Evolutionary conservation across 1,284 basidiomycete species (phyloP).

Genomic region (Dichomitus squalens): DNA sequence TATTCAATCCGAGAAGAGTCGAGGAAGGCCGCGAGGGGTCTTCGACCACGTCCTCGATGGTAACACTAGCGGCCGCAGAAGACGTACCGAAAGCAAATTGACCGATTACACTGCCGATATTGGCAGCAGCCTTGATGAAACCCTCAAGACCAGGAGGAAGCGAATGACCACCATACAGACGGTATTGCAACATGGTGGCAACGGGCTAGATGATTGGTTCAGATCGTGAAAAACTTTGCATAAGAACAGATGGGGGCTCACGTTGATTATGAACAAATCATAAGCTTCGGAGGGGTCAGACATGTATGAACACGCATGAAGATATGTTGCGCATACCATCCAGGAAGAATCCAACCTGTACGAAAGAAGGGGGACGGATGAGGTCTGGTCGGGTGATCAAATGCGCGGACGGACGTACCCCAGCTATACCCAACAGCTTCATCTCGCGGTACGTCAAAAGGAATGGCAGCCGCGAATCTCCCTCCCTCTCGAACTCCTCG

Average conservation of each 20-base stretch:
- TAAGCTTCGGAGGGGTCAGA: slow-evolving; percentile 48
- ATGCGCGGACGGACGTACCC: slow-evolving; percentile 41
- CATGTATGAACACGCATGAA: not conserved
- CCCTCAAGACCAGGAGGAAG: slow-evolving; percentile 64
- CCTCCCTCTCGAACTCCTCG: slow-evolving; percentile 50
- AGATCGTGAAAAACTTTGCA: not conserved
- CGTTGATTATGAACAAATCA: slow-evolving; percentile 80
- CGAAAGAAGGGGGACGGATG: slow-evolving; percentile 4
- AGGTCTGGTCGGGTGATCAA: slow-evolving; percentile 10
- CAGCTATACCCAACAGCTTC: slow-evolving; percentile 62
- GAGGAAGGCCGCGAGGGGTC: too few relatives aligned
- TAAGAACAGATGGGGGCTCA: slow-evolving; percentile 24
- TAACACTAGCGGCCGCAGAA: slow-evolving; percentile 8
- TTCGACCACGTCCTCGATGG: slow-evolving; percentile 16
- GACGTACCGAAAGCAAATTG: slow-evolving; percentile 66
- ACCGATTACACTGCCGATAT: slow-evolving; percentile 76
- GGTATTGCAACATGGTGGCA: slow-evolving; percentile 75
- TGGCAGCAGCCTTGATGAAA: slow-evolving; percentile 68
- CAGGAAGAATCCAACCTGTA: slow-evolving; percentile 68
- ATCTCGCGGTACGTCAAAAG: slow-evolving; percentile 50
- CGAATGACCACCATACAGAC: slow-evolving; percentile 56
- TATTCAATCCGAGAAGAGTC: too few relatives aligned
- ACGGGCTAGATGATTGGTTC: slow-evolving; percentile 51
- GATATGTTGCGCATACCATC: slow-evolving; percentile 49
- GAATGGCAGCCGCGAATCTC: slow-evolving; percentile 45